Percentiles rank a stretch among this genome's conserved stretches.
These are phyloP conservation scores for Amoeboaphelidium occidentale DNA, from an alignment of 371 early-diverging fungal species.

Conservation along the genomic window DNA sequence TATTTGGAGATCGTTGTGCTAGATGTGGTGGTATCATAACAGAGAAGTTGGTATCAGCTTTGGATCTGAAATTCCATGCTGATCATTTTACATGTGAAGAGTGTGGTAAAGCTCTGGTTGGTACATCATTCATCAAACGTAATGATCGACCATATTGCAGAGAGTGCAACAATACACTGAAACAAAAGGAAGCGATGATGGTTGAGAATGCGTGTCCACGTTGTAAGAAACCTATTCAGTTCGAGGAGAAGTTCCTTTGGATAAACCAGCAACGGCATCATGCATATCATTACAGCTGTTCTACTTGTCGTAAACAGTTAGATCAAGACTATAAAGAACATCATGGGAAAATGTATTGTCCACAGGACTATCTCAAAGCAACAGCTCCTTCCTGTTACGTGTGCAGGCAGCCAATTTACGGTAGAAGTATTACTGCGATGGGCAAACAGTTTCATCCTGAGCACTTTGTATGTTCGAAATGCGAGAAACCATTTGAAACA, in stretches of 20 bases:
- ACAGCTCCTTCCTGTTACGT: conserved; percentile 10
- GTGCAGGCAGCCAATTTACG: conserved; percentile 16
- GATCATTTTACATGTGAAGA: conserved; percentile 16
- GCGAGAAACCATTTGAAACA: conserved; percentile 17
- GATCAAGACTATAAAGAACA: conserved; percentile 9
- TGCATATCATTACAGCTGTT: conserved; percentile 17
- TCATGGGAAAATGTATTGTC: conserved; percentile 21
- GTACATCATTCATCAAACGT: conserved; percentile 10
- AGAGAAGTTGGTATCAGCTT: conserved; percentile 13
- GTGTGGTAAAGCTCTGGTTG: conserved; percentile 11
- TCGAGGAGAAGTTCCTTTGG: conserved; percentile 1
- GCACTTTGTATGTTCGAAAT: conserved; percentile 21
- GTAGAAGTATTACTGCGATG: conserved; percentile 12
- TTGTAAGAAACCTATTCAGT: conserved; percentile 14
- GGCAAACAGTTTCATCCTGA: conserved; percentile 20
- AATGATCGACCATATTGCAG: conserved; percentile 18
- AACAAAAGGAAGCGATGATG: conserved; percentile 6
- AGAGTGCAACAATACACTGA: conserved; percentile 10
- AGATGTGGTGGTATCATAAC: conserved; percentile 17
- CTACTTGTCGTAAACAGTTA: conserved; percentile 11
- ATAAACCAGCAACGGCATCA: conserved; percentile 1
- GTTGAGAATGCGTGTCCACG: conserved; percentile 8
- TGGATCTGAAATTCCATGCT: conserved; percentile 19
- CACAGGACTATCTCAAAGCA: conserved; percentile 9
- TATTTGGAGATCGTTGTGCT: conserved; percentile 16